phyloP scores from a whole-genome alignment of 2,329 filamentous ascomycete species.

The Ceratocystis alfenasii region DNA sequence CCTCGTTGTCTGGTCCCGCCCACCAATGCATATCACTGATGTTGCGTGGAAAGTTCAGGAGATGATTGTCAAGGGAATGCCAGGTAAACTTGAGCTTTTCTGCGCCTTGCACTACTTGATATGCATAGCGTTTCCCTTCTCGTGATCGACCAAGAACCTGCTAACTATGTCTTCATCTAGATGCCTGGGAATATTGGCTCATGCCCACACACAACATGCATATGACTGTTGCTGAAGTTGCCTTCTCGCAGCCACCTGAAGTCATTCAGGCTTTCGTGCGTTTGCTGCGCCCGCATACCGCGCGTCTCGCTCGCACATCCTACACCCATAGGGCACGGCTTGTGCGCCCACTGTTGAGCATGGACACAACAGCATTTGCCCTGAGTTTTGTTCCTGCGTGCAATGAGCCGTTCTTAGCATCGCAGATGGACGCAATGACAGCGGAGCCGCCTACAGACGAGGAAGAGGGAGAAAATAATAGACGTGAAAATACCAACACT shows the following conservation, averaged over 20 bases:
- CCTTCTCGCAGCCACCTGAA: slow-evolving; percentile 60
- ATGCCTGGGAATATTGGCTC: slow-evolving; percentile 59
- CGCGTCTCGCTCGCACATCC: slow-evolving; percentile 53
- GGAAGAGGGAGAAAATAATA: background rate
- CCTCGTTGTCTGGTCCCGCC: slow-evolving; percentile 78
- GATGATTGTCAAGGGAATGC: slow-evolving; percentile 50
- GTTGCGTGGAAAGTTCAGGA: slow-evolving; percentile 59
- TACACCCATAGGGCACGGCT: slow-evolving; percentile 57
- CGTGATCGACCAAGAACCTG: no score
- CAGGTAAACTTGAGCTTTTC: slow-evolving; percentile 40
- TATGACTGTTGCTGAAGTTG: slow-evolving; percentile 72
- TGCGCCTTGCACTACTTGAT: no score
- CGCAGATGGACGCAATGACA: slow-evolving; percentile 7
- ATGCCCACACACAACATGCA: slow-evolving; percentile 72
- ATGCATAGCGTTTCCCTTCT: no score
- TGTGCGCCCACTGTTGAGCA: slow-evolving; percentile 71
- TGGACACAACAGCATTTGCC: slow-evolving; percentile 74
- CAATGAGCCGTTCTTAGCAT: slow-evolving; percentile 37
- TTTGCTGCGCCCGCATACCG: slow-evolving; percentile 43
- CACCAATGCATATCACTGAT: slow-evolving; percentile 56
- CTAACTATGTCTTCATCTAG: background rate
- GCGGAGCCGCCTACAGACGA: background rate
- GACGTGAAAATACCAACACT: slow-evolving; percentile 20
- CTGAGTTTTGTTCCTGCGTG: slow-evolving; percentile 75
- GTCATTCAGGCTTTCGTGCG: slow-evolving; percentile 55